Conservation (phyloP, 768 basidiomycete genomes). For the Lanmaoa pseudosensibilis region DNA sequence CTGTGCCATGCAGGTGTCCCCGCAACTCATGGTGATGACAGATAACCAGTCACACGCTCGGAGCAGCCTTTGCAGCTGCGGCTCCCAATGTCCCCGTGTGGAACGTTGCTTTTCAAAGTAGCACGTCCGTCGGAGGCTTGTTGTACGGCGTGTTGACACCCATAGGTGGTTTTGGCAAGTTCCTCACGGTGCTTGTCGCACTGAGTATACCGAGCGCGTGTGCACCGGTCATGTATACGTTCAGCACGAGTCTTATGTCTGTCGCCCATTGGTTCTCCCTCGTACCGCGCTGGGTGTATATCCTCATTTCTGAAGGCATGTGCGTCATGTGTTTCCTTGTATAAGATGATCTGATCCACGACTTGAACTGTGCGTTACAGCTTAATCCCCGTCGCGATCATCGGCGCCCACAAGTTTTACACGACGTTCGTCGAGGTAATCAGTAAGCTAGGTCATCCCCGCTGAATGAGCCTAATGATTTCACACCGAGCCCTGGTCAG, state of each 20-base stretch:
- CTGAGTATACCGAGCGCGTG: constrained; percentile 55
- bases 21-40: constrained; percentile 18
- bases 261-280: constrained; percentile 32
- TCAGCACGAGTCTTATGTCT: constrained; percentile 47
- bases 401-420: constrained; percentile 48
- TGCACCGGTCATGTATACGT: constrained; percentile 60
- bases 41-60: constrained; percentile 43
- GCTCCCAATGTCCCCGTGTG: constrained; percentile 40
- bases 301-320: constrained; percentile 47
- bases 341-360: background rate
- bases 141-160: constrained; percentile 39
- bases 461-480: constrained; percentile 9
- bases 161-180: constrained; percentile 45
- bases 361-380: constrained; percentile 22
- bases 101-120: constrained; percentile 41
- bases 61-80: constrained; percentile 46
- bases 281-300: constrained; percentile 48
- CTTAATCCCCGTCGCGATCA: constrained; percentile 46
- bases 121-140: constrained; percentile 46
- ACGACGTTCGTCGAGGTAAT: constrained; percentile 43
- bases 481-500: constrained; percentile 19
- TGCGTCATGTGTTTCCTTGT: constrained; percentile 23
- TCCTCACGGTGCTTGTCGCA: constrained; percentile 51
- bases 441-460: constrained; percentile 22
- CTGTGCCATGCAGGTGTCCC: background rate